A percentile compares a stretch with the other conserved stretches of the same genome.
phyloP scores from a whole-genome alignment of 1,284 basidiomycete species.

The Microstroma glucosiphilum region DNA sequence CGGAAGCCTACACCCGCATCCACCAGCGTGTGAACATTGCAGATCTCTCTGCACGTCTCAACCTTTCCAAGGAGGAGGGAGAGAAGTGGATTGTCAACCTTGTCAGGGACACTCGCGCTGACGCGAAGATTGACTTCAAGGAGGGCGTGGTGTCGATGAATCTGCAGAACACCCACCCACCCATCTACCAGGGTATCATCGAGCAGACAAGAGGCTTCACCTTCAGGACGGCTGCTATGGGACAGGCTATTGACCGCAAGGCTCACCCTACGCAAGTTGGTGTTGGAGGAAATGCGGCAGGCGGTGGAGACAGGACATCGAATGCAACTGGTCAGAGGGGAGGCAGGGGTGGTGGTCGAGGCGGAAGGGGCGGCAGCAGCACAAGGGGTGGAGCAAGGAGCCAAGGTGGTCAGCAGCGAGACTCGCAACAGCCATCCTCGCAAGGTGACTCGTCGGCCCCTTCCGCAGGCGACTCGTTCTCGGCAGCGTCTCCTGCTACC shows the following conservation, averaged over 20 bases:
- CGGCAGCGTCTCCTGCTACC: no score
- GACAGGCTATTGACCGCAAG: conserved; percentile 68
- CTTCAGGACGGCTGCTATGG: conserved; percentile 81
- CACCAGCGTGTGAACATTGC: conserved; percentile 92
- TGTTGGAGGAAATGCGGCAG: conserved; percentile 11
- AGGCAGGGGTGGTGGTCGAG: conserved; percentile 14
- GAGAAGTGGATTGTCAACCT: conserved; percentile 99
- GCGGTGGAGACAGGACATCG: not conserved
- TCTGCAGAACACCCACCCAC: conserved; percentile 64
- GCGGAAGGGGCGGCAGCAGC: conserved; percentile 21
- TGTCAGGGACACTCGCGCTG: conserved; percentile 91
- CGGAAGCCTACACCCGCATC: conserved; percentile 94
- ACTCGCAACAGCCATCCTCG: not conserved
- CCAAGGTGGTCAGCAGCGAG: conserved; percentile 6
- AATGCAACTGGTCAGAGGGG: conserved; percentile 3
- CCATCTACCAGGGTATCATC: conserved; percentile 89
- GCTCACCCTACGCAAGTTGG: conserved; percentile 37
- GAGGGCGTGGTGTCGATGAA: conserved; percentile 95
- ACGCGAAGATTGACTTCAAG: conserved; percentile 94
- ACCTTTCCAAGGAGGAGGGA: conserved; percentile 84
- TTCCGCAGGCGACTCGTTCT: not conserved
- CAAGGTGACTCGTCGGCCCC: not conserved
- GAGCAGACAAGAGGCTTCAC: conserved; percentile 90
- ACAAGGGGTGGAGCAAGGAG: conserved; percentile 13
- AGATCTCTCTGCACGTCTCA: conserved; percentile 88